Conservation (phyloP, 2,329 filamentous ascomycete genomes). For the Myriangium duriaei region DNA sequence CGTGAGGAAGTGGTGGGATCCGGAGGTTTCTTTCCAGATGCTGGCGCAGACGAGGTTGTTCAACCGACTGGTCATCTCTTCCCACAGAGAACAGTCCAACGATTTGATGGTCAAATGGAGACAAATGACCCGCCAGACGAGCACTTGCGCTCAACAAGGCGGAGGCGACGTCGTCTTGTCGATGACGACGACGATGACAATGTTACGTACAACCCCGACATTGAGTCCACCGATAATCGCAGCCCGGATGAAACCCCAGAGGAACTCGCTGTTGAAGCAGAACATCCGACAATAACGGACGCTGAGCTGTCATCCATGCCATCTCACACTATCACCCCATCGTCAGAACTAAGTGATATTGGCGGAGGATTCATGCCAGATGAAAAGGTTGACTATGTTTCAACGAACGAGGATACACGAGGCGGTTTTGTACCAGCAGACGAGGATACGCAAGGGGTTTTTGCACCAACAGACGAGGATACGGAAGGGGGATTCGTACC, state of each 20-base stretch:
- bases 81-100: background rate
- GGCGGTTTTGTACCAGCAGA: too few species aligned
- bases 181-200: conserved; percentile 1
- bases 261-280: conserved; percentile 11
- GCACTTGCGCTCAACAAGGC: too few species aligned
- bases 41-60: conserved; percentile 32
- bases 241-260: conserved; percentile 13
- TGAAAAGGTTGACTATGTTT: too few species aligned
- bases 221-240: conserved; percentile 7
- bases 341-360: background rate
- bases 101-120: too few species aligned
- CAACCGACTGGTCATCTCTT: conserved; percentile 3
- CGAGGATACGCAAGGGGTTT: too few species aligned
- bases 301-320: too few species aligned
- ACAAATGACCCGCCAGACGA: background rate
- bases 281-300: background rate
- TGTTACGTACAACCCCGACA: background rate
- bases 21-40: conserved; percentile 35
- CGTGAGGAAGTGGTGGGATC: conserved; percentile 12
- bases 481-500: too few species aligned
- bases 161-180: conserved; percentile 1
- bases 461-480: too few species aligned
- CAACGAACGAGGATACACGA: too few species aligned
- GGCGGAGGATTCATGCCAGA: conserved; percentile 9
- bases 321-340: background rate